Percentiles rank a stretch among this genome's conserved stretches.
Conservation (phyloP, 2,329 filamentous ascomycete species). For the Sordariomycetes sp. region DNA sequence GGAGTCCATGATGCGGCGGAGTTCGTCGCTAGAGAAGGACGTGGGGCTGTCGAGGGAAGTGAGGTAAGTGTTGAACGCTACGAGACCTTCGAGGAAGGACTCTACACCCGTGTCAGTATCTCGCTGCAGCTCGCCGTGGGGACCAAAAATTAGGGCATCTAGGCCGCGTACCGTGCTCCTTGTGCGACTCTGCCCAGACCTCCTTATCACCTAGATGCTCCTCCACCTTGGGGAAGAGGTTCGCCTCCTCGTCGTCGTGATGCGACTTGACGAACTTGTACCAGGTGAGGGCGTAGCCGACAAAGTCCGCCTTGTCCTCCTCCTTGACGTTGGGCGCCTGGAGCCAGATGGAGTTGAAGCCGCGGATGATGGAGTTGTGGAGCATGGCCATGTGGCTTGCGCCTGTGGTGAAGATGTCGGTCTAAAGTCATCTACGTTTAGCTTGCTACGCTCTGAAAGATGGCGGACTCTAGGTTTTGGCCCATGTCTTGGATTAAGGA, state of each 20-base stretch:
- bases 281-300: constrained; percentile 47
- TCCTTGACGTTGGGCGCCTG: constrained; percentile 42
- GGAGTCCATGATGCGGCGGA: constrained; percentile 36
- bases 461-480: not conserved
- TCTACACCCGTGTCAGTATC: constrained; percentile 12
- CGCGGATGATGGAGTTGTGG: constrained; percentile 53
- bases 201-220: constrained; percentile 36
- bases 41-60: constrained; percentile 25
- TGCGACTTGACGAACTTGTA: constrained; percentile 48
- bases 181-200: constrained; percentile 39
- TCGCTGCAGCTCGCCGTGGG: not conserved
- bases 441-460: not conserved
- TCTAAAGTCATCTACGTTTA: not conserved
- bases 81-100: constrained; percentile 40
- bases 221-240: constrained; percentile 44
- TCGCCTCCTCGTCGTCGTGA: constrained; percentile 48
- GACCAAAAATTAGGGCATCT: not conserved
- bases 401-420: constrained; percentile 45
- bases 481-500: not conserved
- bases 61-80: constrained; percentile 42
- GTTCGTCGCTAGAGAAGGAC: constrained; percentile 30
- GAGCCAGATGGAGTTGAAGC: constrained; percentile 53
- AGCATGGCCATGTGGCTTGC: constrained; percentile 52
- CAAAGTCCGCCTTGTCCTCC: constrained; percentile 43
- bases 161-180: constrained; percentile 39